phyloP scores from a whole-genome alignment of 352 stramenopile species.

The Thalassiosira mediterranea region DNA sequence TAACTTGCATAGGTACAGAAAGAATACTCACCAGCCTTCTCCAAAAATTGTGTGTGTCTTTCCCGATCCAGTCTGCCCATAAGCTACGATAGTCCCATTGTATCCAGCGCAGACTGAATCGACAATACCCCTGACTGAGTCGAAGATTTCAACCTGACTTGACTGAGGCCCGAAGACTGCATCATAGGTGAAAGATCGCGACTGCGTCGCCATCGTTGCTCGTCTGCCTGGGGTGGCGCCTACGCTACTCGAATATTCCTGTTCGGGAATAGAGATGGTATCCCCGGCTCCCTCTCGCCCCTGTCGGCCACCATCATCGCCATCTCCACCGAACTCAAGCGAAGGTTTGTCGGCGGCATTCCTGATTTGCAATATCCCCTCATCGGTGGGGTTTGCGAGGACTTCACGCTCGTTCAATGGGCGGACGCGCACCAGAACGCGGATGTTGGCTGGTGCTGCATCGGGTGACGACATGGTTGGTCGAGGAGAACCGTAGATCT shows the following conservation, averaged over 20 bases:
- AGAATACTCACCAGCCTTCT: too few species aligned
- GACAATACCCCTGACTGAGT: slow-evolving; percentile 47
- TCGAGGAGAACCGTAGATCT: too few species aligned
- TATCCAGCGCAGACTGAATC: slow-evolving; percentile 53
- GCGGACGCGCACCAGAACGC: slow-evolving; percentile 57
- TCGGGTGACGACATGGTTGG: too few species aligned
- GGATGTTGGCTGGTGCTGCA: slow-evolving; percentile 53
- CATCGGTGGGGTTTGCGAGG: slow-evolving; percentile 22
- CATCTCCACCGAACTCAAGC: neutral
- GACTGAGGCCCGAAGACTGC: slow-evolving; percentile 49
- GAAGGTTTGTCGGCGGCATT: slow-evolving; percentile 39
- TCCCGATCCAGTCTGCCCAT: slow-evolving; percentile 56
- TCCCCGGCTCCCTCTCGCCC: neutral
- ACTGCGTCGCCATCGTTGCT: neutral
- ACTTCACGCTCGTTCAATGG: slow-evolving; percentile 47
- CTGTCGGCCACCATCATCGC: neutral
- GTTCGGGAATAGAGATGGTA: slow-evolving; percentile 23
- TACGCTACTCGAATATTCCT: slow-evolving; percentile 27
- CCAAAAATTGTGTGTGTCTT: slow-evolving; percentile 55
- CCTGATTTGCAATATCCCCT: slow-evolving; percentile 20
- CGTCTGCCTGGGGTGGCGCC: slow-evolving; percentile 21
- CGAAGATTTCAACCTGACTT: slow-evolving; percentile 47
- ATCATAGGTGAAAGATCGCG: slow-evolving; percentile 51
- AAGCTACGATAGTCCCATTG: slow-evolving; percentile 65
- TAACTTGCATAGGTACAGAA: too few species aligned